Base-by-base conservation (phyloP, 305 asterid species). In the Fraxinus baroniana region DNA sequence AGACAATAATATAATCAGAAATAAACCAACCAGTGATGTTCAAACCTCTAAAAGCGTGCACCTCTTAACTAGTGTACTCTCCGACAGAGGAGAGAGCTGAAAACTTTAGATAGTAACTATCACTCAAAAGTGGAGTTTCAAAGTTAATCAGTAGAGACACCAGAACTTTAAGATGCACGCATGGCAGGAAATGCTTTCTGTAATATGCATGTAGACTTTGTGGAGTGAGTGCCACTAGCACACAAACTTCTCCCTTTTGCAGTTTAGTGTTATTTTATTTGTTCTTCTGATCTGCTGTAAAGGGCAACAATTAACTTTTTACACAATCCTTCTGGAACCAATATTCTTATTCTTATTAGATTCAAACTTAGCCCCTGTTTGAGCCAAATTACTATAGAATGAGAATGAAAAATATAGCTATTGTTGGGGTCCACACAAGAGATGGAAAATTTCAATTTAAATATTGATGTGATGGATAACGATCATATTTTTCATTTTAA, bases 21-120 rank as follows among this genome's bases (percentile, higher is more conserved):
- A 78, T 80, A 62, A 5, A 52, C 68, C 18, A 44, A 79, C 71
- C 36, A 73, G 80, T 37, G 72, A 35, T 30, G 44, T 79, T 68
- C 66, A 71, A 30, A 64, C 26, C 9, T 76, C 22, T 44, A 83
- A 76, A 76, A 32, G 36, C 3, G 1, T 13, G 41, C 12, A 76
- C 28, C 18, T 12, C 39, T 37, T 15, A 33, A 44, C 36, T 30
- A 28, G 5, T 28, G 20, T 2, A 70, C n/a, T 13, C 78, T 30
- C 44, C 13, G 20, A 49, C 28, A 36, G 17, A 28, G n/a, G 62
- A 18, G 36, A 18, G 10, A 22, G 18, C 44, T 17, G 30, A 37
- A 37, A 18, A 49, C 28, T 79, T 8, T 2, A 66, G 71, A 57
- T 30, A 44, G 26, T 24, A 12, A 1, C 30, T 26, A 70, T 70